phyloP scores from a whole-genome alignment of 1,284 basidiomycete species.

The Moesziomyces aphidis region DNA sequence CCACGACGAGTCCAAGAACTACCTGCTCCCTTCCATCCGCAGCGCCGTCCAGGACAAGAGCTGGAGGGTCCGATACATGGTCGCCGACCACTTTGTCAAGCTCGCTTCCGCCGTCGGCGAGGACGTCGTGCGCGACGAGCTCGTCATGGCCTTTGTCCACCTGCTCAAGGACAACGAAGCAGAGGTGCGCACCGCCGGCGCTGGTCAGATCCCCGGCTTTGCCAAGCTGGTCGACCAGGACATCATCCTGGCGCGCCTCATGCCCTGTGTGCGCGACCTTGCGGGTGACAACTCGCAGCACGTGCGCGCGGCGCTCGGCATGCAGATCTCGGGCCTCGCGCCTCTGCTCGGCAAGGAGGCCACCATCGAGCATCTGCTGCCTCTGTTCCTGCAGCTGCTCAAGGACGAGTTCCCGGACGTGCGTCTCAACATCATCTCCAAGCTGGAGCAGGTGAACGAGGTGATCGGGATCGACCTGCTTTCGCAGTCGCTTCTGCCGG shows the following conservation, averaged over 20 bases:
- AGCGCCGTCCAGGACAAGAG: slow-evolving; percentile 93
- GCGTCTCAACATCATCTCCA: slow-evolving; percentile 97
- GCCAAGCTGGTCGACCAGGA: slow-evolving; percentile 94
- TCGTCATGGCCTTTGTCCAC: slow-evolving; percentile 91
- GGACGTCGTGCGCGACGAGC: slow-evolving; percentile 92
- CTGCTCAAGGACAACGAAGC: slow-evolving; percentile 98
- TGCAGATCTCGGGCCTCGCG: slow-evolving; percentile 96
- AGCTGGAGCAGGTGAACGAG: slow-evolving; percentile 94
- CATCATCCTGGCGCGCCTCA: slow-evolving; percentile 88
- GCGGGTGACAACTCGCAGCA: slow-evolving; percentile 95
- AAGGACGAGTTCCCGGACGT: slow-evolving; percentile 99
- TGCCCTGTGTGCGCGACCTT: slow-evolving; percentile 96
- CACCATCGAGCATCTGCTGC: slow-evolving; percentile 96
- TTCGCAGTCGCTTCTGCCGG: slow-evolving; percentile 94
- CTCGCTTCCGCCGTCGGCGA: slow-evolving; percentile 89
- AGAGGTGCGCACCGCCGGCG: slow-evolving; percentile 95
- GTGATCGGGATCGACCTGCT: slow-evolving; percentile 97
- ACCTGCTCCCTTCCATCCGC: slow-evolving; percentile 82
- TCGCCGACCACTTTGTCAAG: slow-evolving; percentile 96
- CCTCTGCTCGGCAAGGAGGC: slow-evolving; percentile 93
- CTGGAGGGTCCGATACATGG: slow-evolving; percentile 99
- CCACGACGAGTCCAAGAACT: slow-evolving; percentile 88
- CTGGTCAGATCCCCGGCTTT: slow-evolving; percentile 97
- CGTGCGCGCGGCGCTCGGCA: slow-evolving; percentile 94
- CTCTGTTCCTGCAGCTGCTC: slow-evolving; percentile 92